Evolutionary conservation across 768 basidiomycete genomes (phyloP).

Genomic region (Auricularia auricula-judae): DNA sequence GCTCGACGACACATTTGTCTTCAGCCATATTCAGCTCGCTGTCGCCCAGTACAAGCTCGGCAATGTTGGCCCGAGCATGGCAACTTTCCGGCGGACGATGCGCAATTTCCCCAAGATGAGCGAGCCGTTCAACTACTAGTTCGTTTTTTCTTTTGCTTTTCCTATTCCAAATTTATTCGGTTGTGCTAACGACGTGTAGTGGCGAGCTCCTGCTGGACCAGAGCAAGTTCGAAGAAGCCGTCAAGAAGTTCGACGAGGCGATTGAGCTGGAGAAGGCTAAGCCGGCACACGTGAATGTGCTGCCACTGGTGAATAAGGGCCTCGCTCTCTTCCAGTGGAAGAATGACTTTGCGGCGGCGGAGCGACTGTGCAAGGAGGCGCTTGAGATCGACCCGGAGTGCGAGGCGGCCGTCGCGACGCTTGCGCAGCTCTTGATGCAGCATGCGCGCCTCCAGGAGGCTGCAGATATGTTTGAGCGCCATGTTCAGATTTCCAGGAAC

Average conservation of each 20-base stretch:
- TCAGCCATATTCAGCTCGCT: slow-evolving; percentile 93
- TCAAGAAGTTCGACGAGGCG: slow-evolving; percentile 88
- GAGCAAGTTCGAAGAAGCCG: slow-evolving; percentile 72
- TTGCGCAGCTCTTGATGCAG: slow-evolving; percentile 87
- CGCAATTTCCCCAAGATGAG: slow-evolving; percentile 75
- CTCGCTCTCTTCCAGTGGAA: slow-evolving; percentile 93
- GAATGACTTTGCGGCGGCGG: slow-evolving; percentile 75
- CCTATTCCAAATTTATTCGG: too few species aligned
- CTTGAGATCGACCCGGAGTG: slow-evolving; percentile 83
- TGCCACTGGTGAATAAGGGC: slow-evolving; percentile 96
- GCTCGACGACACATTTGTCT: slow-evolving; percentile 82
- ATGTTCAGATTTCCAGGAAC: slow-evolving; percentile 77
- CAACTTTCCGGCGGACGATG: slow-evolving; percentile 78
- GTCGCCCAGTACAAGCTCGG: slow-evolving; percentile 94
- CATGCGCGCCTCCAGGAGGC: slow-evolving; percentile 83
- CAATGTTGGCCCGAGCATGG: slow-evolving; percentile 72
- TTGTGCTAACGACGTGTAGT: slow-evolving; percentile 27
- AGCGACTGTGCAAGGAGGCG: slow-evolving; percentile 79
- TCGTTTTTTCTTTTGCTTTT: slow-evolving; percentile 18
- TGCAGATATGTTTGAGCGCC: slow-evolving; percentile 74
- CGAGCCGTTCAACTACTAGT: slow-evolving; percentile 96
- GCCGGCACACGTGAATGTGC: slow-evolving; percentile 58
- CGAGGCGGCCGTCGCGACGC: slow-evolving; percentile 91
- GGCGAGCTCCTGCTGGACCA: slow-evolving; percentile 93
- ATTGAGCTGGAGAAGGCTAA: slow-evolving; percentile 77